Evolutionary conservation across 805 yeast species (phyloP).

Genomic region (Martiniozyma abietophila): DNA sequence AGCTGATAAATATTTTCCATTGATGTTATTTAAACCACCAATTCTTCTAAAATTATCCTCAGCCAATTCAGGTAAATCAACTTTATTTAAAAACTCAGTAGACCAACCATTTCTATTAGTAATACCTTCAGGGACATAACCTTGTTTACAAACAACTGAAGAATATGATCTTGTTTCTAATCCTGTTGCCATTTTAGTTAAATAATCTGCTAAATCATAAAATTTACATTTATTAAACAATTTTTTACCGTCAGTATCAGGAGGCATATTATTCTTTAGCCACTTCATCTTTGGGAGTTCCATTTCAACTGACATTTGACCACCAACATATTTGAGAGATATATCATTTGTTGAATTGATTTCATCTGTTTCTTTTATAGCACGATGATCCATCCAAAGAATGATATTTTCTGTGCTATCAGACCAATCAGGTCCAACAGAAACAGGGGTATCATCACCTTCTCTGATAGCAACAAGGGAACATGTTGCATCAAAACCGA

Average conservation of each 20-base stretch:
- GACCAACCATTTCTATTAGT: conserved; percentile 94
- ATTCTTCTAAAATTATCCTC: conserved; percentile 67
- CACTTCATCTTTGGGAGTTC: conserved; percentile 95
- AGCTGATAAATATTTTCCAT: conserved; percentile 71
- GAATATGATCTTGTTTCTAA: conserved; percentile 81
- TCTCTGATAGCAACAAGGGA: conserved; percentile 78
- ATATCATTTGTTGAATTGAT: conserved; percentile 77
- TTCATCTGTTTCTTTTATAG: conserved; percentile 65
- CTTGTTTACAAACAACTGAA: conserved; percentile 93
- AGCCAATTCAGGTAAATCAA: conserved; percentile 69
- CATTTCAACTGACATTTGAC: conserved; percentile 97
- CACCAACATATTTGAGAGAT: conserved; percentile 88
- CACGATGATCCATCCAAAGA: conserved; percentile 98
- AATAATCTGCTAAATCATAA: conserved; percentile 85
- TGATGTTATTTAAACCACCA: conserved; percentile 74
- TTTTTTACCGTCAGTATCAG: conserved; percentile 23
- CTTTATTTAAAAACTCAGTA: conserved; percentile 53
- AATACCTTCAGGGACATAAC: conserved; percentile 86
- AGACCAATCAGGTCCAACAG: conserved; percentile 85
- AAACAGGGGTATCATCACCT: conserved; percentile 56
- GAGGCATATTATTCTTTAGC: conserved; percentile 81
- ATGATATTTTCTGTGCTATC: conserved; percentile 73
- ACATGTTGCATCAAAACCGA: conserved; percentile 97
- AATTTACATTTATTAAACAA: conserved; percentile 57
- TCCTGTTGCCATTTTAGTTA: conserved; percentile 87